These are phyloP conservation scores for Penicillium maclennaniae DNA, from an alignment of 495 filamentous ascomycete species.

Conservation along the genomic window DNA sequence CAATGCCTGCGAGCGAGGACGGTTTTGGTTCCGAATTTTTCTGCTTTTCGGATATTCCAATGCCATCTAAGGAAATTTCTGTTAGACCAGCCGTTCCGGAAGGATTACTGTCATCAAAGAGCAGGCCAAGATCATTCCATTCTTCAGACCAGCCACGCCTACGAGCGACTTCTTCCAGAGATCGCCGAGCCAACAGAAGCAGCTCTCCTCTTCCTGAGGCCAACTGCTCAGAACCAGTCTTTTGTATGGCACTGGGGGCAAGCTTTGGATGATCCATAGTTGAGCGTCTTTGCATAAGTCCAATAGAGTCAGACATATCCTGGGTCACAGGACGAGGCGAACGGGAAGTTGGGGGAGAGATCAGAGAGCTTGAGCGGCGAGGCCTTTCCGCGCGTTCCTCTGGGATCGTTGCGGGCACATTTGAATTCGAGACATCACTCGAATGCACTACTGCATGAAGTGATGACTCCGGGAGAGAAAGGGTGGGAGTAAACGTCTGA, in stretches of 20 bases:
- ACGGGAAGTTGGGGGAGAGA: slow-evolving; percentile 19
- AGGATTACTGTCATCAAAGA: slow-evolving; percentile 49
- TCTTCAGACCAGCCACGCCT: slow-evolving; percentile 73
- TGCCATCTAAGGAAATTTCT: slow-evolving; percentile 40
- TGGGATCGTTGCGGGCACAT: slow-evolving; percentile 3
- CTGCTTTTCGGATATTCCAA: slow-evolving; percentile 14
- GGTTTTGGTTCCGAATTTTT: slow-evolving; percentile 33
- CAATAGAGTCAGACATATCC: slow-evolving; percentile 27
- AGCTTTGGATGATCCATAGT: slow-evolving; percentile 33
- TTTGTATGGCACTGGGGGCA: slow-evolving; percentile 28
- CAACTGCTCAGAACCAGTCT: slow-evolving; percentile 75
- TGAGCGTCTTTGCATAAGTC: slow-evolving; percentile 20
- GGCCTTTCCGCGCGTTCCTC: slow-evolving; percentile 48
- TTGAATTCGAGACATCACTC: slow-evolving; percentile 18
- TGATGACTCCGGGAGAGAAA: slow-evolving; percentile 62
- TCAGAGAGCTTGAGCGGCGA: slow-evolving; percentile 43
- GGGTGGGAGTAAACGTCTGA: slow-evolving; percentile 66
- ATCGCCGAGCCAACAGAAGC: slow-evolving; percentile 70
- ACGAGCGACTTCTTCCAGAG: slow-evolving; percentile 70
- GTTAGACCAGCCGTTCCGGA: slow-evolving; percentile 50
- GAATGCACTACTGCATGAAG: slow-evolving; percentile 31
- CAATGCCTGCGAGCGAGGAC: slow-evolving; percentile 37
- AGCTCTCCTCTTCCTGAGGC: slow-evolving; percentile 78
- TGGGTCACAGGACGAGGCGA: slow-evolving; percentile 30
- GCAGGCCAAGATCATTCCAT: slow-evolving; percentile 59